These are phyloP conservation scores for Jatropha podagrica DNA, from an alignment of 441 rosid genomes.

Conservation along the genomic window DNA sequence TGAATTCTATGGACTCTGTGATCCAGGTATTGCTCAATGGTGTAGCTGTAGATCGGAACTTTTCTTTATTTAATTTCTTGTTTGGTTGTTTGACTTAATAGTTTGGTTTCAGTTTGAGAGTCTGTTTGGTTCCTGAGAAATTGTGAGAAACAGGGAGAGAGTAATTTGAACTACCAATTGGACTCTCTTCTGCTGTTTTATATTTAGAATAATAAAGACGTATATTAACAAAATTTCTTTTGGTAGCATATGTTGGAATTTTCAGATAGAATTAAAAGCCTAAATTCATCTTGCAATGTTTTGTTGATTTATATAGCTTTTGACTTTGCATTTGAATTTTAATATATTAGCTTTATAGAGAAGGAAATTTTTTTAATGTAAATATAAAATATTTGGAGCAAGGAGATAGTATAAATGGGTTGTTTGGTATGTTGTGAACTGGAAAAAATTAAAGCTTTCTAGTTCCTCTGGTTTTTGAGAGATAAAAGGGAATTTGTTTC, in stretches of 20 bases:
- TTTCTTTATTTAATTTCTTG: neutral
- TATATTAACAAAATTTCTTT: neutral
- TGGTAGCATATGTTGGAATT: neutral
- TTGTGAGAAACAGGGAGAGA: neutral
- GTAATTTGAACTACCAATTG: neutral
- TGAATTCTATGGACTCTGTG: conserved; percentile 68
- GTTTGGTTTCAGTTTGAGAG: neutral
- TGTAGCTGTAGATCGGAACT: conserved; percentile 10
- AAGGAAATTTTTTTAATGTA: neutral
- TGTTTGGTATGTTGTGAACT: neutral
- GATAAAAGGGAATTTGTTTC: neutral
- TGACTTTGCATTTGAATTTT: neutral
- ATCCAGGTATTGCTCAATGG: conserved; percentile 56
- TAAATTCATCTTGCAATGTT: neutral
- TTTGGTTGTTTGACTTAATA: neutral
- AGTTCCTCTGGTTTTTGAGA: neutral
- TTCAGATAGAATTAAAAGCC: neutral
- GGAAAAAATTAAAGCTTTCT: neutral
- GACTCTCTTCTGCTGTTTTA: neutral
- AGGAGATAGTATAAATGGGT: neutral
- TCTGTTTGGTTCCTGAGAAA: conserved; percentile 18
- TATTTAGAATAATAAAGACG: neutral
- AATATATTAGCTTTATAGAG: neutral
- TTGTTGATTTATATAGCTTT: neutral
- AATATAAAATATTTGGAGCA: neutral